Conservation (phyloP, 2,329 filamentous ascomycete species). For the Arthroderma sp. region DNA sequence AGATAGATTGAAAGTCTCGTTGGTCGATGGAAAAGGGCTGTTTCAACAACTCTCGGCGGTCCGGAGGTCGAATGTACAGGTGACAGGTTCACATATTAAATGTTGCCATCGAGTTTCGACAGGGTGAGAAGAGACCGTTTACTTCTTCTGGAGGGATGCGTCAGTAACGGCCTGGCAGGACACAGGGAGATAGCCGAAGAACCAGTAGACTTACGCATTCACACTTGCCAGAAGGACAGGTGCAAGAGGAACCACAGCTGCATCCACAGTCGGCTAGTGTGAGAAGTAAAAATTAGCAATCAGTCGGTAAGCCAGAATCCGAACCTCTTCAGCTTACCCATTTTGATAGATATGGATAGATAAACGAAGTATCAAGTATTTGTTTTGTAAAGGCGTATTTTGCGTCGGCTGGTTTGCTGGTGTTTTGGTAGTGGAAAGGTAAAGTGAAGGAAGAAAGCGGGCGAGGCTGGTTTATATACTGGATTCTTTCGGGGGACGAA, state of each 20-base stretch:
- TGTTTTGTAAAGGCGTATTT: background rate
- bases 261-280: constrained; percentile 30
- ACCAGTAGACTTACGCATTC: constrained; percentile 26
- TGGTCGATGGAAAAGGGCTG: background rate
- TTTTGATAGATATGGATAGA: background rate
- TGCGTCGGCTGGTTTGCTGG: background rate
- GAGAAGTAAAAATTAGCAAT: no score
- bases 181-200: background rate
- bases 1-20: background rate
- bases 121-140: background rate
- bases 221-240: constrained; percentile 32
- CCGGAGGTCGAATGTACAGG: background rate
- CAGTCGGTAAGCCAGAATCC: background rate
- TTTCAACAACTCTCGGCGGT: background rate
- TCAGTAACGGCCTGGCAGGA: background rate
- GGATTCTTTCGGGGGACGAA: background rate
- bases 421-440: background rate
- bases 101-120: background rate
- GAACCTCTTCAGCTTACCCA: background rate
- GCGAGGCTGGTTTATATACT: background rate
- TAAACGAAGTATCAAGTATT: background rate
- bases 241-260: constrained; percentile 32
- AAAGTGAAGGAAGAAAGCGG: background rate
- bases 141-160: background rate
- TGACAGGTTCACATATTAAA: no score